These are phyloP conservation scores for Nitzschia sp. DNA, from an alignment of 108 stramenopile genomes.

Conservation along the genomic window DNA sequence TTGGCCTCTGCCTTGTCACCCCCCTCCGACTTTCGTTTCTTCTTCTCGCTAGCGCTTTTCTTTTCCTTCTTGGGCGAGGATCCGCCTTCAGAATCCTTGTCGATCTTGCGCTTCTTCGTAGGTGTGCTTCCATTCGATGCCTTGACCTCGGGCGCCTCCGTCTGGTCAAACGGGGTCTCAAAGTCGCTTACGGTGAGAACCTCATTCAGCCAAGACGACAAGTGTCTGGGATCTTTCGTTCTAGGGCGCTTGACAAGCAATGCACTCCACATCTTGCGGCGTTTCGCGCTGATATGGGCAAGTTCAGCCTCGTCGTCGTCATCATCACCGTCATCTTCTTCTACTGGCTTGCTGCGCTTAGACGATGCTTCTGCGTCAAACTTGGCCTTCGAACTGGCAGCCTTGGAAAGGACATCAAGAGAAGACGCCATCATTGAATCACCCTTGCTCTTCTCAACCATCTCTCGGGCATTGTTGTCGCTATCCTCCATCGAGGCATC, in stretches of 20 bases:
- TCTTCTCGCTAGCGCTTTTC: constrained; percentile 24
- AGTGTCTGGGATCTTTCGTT: constrained; percentile 47
- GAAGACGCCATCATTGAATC: constrained; percentile 1
- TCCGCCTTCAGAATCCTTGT: not conserved
- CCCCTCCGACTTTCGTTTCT: constrained; percentile 13
- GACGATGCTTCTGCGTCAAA: not conserved
- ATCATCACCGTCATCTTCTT: constrained; percentile 1
- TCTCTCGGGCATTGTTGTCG: not conserved
- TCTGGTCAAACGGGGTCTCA: constrained; percentile 32
- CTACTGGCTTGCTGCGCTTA: constrained; percentile 1
- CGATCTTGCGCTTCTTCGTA: constrained; percentile 25
- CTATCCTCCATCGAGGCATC: constrained; percentile 24
- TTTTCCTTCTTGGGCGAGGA: constrained; percentile 34
- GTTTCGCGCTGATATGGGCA: constrained; percentile 19
- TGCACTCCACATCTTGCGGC: constrained; percentile 40
- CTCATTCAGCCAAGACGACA: constrained; percentile 57
- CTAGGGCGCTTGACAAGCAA: constrained; percentile 49
- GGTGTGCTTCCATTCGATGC: constrained; percentile 4
- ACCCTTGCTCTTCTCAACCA: not conserved
- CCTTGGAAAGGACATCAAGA: constrained; percentile 19
- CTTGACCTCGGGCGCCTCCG: not conserved
- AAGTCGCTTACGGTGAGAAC: constrained; percentile 58
- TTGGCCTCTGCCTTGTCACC: constrained; percentile 5
- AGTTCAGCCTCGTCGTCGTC: constrained; percentile 3
- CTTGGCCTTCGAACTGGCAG: not conserved